phyloP scores from a whole-genome alignment of 164 flowering plant species.

The Santalum album region DNA sequence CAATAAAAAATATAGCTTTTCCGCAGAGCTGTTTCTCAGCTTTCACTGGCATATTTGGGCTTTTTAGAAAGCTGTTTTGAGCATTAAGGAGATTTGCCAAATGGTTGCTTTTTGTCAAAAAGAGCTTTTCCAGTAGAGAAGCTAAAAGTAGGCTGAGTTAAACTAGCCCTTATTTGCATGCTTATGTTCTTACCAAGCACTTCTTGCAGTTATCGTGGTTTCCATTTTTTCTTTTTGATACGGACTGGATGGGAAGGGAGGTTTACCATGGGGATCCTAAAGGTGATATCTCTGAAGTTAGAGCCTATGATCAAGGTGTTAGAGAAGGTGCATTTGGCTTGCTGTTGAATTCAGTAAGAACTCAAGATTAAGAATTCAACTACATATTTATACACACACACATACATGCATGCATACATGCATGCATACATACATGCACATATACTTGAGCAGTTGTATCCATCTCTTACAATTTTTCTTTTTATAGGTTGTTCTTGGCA shows the following conservation, averaged over 20 bases:
- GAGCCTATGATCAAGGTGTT: slow-evolving; percentile 78
- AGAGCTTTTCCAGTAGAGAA: too few relatives aligned
- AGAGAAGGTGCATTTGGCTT: slow-evolving; percentile 99
- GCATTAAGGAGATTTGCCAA: too few relatives aligned
- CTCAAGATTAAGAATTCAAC: slow-evolving; percentile 26
- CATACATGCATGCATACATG: too few relatives aligned
- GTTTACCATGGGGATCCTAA: slow-evolving; percentile 94
- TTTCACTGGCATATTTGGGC: too few relatives aligned
- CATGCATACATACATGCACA: too few relatives aligned
- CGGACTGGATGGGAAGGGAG: slow-evolving; percentile 99
- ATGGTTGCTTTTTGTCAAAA: too few relatives aligned
- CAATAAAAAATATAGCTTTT: too few relatives aligned
- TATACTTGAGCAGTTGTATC: not conserved
- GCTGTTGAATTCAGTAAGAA: slow-evolving; percentile 99
- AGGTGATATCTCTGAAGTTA: slow-evolving; percentile 38
- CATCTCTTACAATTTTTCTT: not conserved
- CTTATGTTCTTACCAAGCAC: not conserved
- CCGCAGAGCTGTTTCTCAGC: too few relatives aligned
- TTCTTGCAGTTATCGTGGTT: slow-evolving; percentile 86
- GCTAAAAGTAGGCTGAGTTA: too few relatives aligned
- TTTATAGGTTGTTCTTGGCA: slow-evolving; percentile 81
- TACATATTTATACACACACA: too few relatives aligned
- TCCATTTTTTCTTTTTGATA: slow-evolving; percentile 95
- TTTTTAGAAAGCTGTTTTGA: too few relatives aligned
- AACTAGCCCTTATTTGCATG: too few relatives aligned